A percentile compares a stretch with the other conserved stretches of the same genome.
phyloP scores from a whole-genome alignment of 805 yeast genomes.

The Ascoidea tarda region DNA sequence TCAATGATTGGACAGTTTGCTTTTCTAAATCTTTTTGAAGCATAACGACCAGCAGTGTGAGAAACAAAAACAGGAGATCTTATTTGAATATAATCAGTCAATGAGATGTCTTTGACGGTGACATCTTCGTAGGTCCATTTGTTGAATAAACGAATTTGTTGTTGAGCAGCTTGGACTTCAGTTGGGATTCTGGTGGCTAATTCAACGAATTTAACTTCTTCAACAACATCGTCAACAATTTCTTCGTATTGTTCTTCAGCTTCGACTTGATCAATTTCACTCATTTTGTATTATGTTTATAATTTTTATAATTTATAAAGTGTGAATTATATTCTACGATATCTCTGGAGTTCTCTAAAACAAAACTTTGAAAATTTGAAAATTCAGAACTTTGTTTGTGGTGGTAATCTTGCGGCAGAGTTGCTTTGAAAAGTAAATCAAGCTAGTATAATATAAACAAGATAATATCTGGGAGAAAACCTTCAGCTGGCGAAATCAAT shows the following conservation, averaged over 20 bases:
- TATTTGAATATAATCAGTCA: slow-evolving; percentile 96
- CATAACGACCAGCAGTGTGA: slow-evolving; percentile 99
- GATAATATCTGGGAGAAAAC: too few species aligned
- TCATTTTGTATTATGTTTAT: slow-evolving; percentile 37
- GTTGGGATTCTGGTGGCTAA: slow-evolving; percentile 95
- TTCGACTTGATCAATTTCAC: slow-evolving; percentile 56
- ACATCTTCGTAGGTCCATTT: slow-evolving; percentile 98
- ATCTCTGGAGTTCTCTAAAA: not conserved
- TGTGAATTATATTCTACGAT: not conserved
- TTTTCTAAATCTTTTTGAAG: slow-evolving; percentile 99
- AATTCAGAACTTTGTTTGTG: too few species aligned
- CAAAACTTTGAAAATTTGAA: too few species aligned
- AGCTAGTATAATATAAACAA: too few species aligned
- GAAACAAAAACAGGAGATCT: slow-evolving; percentile 95
- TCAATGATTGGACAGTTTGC: slow-evolving; percentile 99
- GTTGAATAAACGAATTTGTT: slow-evolving; percentile 96
- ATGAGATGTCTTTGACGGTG: slow-evolving; percentile 94
- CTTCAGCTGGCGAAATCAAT: too few species aligned
- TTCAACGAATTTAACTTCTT: slow-evolving; percentile 71
- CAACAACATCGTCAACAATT: slow-evolving; percentile 59
- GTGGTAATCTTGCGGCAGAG: too few species aligned
- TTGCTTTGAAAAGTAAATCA: too few species aligned
- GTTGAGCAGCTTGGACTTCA: slow-evolving; percentile 91
- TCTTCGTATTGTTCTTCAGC: slow-evolving; percentile 28
- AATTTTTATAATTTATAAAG: not conserved